phyloP scores from a whole-genome alignment of 164 flowering plant species.

The Magnolia sinica region DNA sequence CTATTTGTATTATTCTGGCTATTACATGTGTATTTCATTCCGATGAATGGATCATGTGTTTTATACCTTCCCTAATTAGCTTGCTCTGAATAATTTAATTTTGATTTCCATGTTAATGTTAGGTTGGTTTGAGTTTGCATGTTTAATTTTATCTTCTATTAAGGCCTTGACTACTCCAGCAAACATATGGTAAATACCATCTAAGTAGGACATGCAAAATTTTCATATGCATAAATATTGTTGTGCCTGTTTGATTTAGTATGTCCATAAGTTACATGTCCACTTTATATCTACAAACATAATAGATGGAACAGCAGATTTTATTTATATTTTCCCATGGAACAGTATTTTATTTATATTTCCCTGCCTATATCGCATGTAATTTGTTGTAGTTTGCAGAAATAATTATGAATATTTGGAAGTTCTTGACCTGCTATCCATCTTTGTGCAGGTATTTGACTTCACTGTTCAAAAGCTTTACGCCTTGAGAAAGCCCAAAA shows the following conservation, averaged over 20 bases:
- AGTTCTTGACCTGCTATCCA: not conserved
- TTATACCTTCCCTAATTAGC: not conserved
- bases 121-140: too few relatives aligned
- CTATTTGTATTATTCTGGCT: too few relatives aligned
- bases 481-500: conserved; percentile 95
- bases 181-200: not conserved
- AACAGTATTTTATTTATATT: not conserved
- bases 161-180: not conserved
- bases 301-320: too few relatives aligned
- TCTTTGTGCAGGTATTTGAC: conserved; percentile 67
- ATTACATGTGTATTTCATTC: not conserved
- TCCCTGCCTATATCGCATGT: not conserved
- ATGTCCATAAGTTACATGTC: not conserved
- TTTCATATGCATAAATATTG: too few relatives aligned
- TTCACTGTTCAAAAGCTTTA: conserved; percentile 92
- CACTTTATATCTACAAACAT: not conserved
- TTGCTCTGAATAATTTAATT: not conserved
- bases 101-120: too few relatives aligned
- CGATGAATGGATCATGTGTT: not conserved
- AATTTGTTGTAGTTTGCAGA: not conserved
- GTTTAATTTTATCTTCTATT: too few relatives aligned
- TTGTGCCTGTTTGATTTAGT: too few relatives aligned
- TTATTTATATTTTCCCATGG: too few relatives aligned
- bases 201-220: not conserved
- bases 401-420: not conserved